Percentiles rank a stretch among this genome's conserved stretches.
Evolutionary conservation across 139 green algal genomes (phyloP).

Genomic region (Tetraselmis chui): DNA sequence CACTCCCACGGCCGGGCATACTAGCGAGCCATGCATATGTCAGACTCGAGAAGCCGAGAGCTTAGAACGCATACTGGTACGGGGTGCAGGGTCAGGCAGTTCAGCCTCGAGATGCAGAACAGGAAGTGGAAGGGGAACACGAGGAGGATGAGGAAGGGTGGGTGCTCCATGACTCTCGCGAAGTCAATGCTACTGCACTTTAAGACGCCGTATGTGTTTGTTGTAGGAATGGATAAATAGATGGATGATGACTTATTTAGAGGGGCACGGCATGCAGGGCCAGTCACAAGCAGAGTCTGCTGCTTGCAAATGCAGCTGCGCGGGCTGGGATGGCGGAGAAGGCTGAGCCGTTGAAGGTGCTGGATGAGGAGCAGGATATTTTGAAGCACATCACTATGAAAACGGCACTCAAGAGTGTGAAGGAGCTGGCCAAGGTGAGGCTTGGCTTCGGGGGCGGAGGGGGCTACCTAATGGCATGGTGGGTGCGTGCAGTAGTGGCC

Average conservation of each 20-base stretch:
- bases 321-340: constrained; percentile 20
- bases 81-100: constrained; percentile 8
- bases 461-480: neutral
- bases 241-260: neutral
- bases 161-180: too few species aligned
- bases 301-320: neutral
- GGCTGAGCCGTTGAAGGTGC: constrained; percentile 9
- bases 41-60: too few species aligned
- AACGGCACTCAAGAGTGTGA: constrained; percentile 82
- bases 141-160: neutral
- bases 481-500: neutral
- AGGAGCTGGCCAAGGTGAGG: constrained; percentile 82
- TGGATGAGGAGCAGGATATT: constrained; percentile 81
- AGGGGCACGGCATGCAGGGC: neutral
- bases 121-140: neutral
- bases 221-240: too few species aligned
- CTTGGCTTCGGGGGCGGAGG: neutral
- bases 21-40: constrained; percentile 2
- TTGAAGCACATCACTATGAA: constrained; percentile 80
- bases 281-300: constrained; percentile 7
- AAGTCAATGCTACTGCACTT: too few species aligned
- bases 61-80: too few species aligned
- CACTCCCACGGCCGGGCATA: neutral
- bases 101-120: neutral
- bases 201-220: too few species aligned